Evolutionary conservation across 495 filamentous ascomycete genomes (phyloP).

Genomic region (Lasiosphaeria hispida): DNA sequence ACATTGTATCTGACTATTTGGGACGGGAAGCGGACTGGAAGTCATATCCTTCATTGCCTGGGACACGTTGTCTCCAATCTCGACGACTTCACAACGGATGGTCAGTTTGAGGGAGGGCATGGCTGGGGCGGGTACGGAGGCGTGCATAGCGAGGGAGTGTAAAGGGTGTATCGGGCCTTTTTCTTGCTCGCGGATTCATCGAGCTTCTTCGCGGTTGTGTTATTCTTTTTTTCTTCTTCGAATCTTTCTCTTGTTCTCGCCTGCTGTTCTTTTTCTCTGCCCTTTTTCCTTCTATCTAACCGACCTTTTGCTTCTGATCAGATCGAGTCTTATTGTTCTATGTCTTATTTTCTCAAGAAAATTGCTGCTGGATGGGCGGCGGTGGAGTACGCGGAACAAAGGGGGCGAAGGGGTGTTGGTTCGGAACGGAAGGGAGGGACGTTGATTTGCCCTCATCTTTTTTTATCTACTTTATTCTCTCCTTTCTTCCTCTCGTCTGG

Average conservation of each 20-base stretch:
- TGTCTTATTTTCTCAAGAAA: slow-evolving; percentile 36
- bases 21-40: slow-evolving; percentile 4
- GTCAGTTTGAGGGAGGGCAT: slow-evolving; percentile 15
- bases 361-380: slow-evolving; percentile 30
- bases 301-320: slow-evolving; percentile 22
- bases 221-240: slow-evolving; percentile 36
- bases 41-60: slow-evolving; percentile 6
- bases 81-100: slow-evolving; percentile 9
- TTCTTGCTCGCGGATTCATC: slow-evolving; percentile 45
- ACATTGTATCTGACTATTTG: slow-evolving; percentile 35
- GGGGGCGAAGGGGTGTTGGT: slow-evolving; percentile 33
- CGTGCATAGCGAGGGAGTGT: slow-evolving; percentile 63
- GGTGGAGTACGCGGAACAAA: slow-evolving; percentile 29
- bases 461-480: slow-evolving; percentile 29
- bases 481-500: slow-evolving; percentile 21
- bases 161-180: slow-evolving; percentile 59
- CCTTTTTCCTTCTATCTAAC: slow-evolving; percentile 23
- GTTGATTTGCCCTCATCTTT: slow-evolving; percentile 43
- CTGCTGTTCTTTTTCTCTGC: slow-evolving; percentile 30
- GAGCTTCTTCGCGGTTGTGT: slow-evolving; percentile 42
- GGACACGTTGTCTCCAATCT: slow-evolving; percentile 11
- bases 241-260: slow-evolving; percentile 31
- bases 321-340: not conserved
- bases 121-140: slow-evolving; percentile 26
- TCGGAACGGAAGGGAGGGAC: slow-evolving; percentile 32